Evolutionary conservation across 202 grass and related monocot species (phyloP), one percentile per base, ranked within the genome.

Genomic region (Saccharum hybrid): DNA sequence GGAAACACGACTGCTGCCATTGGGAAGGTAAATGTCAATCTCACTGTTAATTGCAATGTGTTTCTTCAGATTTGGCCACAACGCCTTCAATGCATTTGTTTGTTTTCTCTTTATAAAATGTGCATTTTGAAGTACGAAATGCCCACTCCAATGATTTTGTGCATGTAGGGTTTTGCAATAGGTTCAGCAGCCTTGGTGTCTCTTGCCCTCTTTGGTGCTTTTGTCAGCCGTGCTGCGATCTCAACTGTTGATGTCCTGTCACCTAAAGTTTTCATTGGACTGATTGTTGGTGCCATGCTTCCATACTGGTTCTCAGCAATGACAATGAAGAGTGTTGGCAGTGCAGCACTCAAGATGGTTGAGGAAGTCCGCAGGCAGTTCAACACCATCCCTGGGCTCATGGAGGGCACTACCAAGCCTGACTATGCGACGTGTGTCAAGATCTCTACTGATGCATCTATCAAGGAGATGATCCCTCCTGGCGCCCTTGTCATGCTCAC

Each of bases 1-100:
- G 94, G 94, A 86, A 97, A 97, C 88, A 97, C 94, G 54, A 97
- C 94, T 37, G 94, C 94, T 86, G 91, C 94, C 60, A 97, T 94
- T n/a, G 94, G 94, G 19, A 97, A 97, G 94, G 94, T 94, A 92
- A 36, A 33, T 86, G 60, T 30, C 67, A 61, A 59, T 78, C 6
- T 39, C 34, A 65, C 10, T 15, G 38, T 62, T 76, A 16, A 49
- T 77, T 38, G 0, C n/a, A 2, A 48, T 45, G 11, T 48, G 9
- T 43, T 34, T 34, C 60, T 63, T 63, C 16, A 52, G 3, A 56
- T 16, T 7, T 80, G 3, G 23, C 49, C 49, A 52, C 48, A 51
- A 6, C 4, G 14, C 4, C 45, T 48, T 11, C 37, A 31, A 41
- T 19, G 15, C 43, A 54, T 54, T 13, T 54, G 4, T 54, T 49